Evolutionary conservation across 148 eudicot species (phyloP).

Genomic region (Rhododendron ferrugineum): DNA sequence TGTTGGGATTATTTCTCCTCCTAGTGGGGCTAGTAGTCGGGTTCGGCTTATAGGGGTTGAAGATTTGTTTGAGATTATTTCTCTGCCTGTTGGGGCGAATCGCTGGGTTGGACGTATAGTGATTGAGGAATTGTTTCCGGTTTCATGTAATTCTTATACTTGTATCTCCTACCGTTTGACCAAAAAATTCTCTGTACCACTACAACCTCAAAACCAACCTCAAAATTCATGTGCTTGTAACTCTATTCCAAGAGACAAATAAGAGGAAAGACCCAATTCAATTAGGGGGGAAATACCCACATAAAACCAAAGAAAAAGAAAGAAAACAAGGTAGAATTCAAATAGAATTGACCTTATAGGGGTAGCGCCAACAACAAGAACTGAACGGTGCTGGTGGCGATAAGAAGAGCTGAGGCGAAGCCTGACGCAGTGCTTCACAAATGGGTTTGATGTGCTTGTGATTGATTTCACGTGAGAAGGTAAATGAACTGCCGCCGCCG

Average conservation of each 20-base stretch:
- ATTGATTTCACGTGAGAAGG: slow-evolving; percentile 41
- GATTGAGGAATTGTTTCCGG: no score
- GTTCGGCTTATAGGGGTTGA: no score
- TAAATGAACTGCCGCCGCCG: slow-evolving; percentile 6
- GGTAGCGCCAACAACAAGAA: slow-evolving; percentile 62
- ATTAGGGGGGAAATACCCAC: neutral
- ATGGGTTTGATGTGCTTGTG: slow-evolving; percentile 79
- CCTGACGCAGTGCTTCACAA: slow-evolving; percentile 88
- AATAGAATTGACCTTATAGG: slow-evolving; percentile 49
- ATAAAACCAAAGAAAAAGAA: neutral
- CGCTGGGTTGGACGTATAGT: no score
- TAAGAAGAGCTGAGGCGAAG: slow-evolving; percentile 84
- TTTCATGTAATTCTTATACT: no score
- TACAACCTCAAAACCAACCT: neutral
- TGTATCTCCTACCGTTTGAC: no score
- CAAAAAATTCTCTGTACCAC: neutral
- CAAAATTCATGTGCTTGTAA: neutral
- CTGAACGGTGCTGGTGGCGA: slow-evolving; percentile 64
- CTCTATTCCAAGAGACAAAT: neutral
- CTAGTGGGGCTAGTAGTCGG: neutral
- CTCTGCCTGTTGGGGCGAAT: no score
- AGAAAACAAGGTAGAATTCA: neutral
- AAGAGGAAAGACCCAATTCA: neutral
- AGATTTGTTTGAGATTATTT: no score
- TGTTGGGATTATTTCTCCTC: neutral